Base-by-base conservation (phyloP, 225 moss, liverwort and hornwort genomes). In the Polytrichum commune region DNA sequence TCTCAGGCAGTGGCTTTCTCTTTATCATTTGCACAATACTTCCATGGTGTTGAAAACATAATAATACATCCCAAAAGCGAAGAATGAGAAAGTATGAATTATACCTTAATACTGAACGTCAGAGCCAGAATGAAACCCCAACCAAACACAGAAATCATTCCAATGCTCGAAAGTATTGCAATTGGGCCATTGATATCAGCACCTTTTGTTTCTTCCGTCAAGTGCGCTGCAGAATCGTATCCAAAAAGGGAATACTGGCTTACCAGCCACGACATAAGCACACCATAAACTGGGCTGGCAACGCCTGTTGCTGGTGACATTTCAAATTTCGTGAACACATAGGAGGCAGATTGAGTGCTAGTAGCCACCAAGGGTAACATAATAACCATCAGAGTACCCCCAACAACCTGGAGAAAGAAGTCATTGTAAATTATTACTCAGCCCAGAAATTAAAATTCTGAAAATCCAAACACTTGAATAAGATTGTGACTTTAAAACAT, bases 211-310 rank as follows among this genome's bases (percentile, higher is more conserved):
- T 92, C 92, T 68, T 95, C 95, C 18, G 95, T 92, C 76, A 95
- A 81, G 67, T 95, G 95, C 6, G 95, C 95, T 62, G 95, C 95
- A 69, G 95, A 78, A 77, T 95, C 92, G 65, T 92, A 92, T 38
- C 92, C 92, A 65, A 82, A 92, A 4, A 95, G 84, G 66, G 95
- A 90, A 72, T 95, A 95, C 69, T 92, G 95, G 76, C 95, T 95
- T 70, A 95, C 92, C 55, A 95, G 84, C 80, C 92, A 90, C 8
- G 95, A 87, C 69, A 95, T 78, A 54, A 95, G 46, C 32, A 92
- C 68, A 66, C 85, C 87, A 70, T 95, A 95, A 29, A 92, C 77
- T 69, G 80, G 85, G 76, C 82, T 84, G 57, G 73, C 75, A 54
- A 95, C 79, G 71, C 92, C 95, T 62, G 89, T 90, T 32, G 78